Base-by-base conservation (phyloP, 768 basidiomycete species). In the Leccinum uliginosum region DNA sequence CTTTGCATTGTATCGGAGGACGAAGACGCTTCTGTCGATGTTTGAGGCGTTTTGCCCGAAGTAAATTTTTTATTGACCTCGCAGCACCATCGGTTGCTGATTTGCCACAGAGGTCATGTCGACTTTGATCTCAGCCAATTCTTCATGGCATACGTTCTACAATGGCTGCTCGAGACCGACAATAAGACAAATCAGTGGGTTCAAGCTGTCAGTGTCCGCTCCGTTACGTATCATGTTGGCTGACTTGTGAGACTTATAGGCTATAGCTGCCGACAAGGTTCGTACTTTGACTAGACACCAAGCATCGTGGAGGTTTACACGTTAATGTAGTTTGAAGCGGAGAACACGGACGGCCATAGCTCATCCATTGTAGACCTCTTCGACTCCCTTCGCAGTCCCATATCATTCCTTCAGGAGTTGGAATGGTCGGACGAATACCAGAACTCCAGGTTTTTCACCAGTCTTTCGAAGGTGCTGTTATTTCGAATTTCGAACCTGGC, bases 311-410 rank as follows among this genome's bases (percentile, higher is more conserved):
- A 44, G 47, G 38, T 58, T 60, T 26, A 62, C 49, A 47, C 55
- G 48, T 19, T 8, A 7, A 35, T 45, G 26, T n/a, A 89, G 86
- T 92, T 91, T 62, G 80, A 93, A 76, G 79, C 91, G 55, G 82
- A 93, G 74, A 81, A 89, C 58, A 57, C 77, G 11, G 84, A 91
- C 71, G 90, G 90, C 0, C 91, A 95, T 65, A 96, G 93, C 63
- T 94, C 95, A n/a, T 98, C 96, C 0, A 95, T 99, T 54, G 86
- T 94, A 23, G 97, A 99, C 72, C 79, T 99, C 1, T 98, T 98
- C 66, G 93, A 93, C 60, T 97, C 94, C 3, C 79, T 98, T 54
- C 84, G 91, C 51, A 93, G 91, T 63, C 93, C 96, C 0, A 87
- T 94, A 65, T 82, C 83, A 56, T 94, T 97, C 73, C 72, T 99